Evolutionary conservation across 2,329 filamentous ascomycete species (phyloP).

Genomic region (Penicillium frequentans): DNA sequence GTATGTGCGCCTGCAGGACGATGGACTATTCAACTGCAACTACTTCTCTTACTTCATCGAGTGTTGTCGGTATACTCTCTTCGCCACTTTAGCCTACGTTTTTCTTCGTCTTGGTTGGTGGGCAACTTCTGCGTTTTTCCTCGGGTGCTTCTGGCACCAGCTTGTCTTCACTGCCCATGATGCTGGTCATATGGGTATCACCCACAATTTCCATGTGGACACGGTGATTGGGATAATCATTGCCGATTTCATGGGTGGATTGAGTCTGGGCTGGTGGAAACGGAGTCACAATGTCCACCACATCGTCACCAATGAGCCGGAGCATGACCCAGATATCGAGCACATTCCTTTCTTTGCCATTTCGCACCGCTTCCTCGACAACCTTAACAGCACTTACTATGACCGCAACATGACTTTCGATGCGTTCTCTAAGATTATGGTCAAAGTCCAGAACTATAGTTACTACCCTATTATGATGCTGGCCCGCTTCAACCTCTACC

Average conservation of each 20-base stretch:
- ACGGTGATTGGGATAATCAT: slow-evolving; percentile 85
- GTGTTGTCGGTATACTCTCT: slow-evolving; percentile 65
- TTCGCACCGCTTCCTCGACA: slow-evolving; percentile 75
- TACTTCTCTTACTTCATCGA: slow-evolving; percentile 80
- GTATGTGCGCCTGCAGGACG: slow-evolving; percentile 67
- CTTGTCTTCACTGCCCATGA: slow-evolving; percentile 93
- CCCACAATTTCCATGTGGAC: slow-evolving; percentile 82
- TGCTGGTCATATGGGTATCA: slow-evolving; percentile 96
- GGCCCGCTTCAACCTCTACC: slow-evolving; percentile 84
- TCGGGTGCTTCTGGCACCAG: slow-evolving; percentile 91
- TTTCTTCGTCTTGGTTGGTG: slow-evolving; percentile 68
- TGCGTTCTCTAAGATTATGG: slow-evolving; percentile 65
- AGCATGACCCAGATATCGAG: slow-evolving; percentile 94
- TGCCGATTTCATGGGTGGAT: slow-evolving; percentile 82
- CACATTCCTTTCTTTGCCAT: slow-evolving; percentile 88
- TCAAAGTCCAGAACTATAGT: slow-evolving; percentile 74
- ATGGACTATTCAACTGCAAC: slow-evolving; percentile 80
- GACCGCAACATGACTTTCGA: slow-evolving; percentile 78
- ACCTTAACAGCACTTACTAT: slow-evolving; percentile 78
- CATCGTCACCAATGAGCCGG: slow-evolving; percentile 90
- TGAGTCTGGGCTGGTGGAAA: slow-evolving; percentile 98
- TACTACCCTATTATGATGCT: slow-evolving; percentile 82
- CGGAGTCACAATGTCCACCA: slow-evolving; percentile 94
- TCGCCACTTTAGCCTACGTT: slow-evolving; percentile 62
- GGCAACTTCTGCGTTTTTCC: slow-evolving; percentile 66